These are phyloP conservation scores for Tolypocladium endophyticum DNA, from an alignment of 2,329 filamentous ascomycete genomes.

Conservation along the genomic window DNA sequence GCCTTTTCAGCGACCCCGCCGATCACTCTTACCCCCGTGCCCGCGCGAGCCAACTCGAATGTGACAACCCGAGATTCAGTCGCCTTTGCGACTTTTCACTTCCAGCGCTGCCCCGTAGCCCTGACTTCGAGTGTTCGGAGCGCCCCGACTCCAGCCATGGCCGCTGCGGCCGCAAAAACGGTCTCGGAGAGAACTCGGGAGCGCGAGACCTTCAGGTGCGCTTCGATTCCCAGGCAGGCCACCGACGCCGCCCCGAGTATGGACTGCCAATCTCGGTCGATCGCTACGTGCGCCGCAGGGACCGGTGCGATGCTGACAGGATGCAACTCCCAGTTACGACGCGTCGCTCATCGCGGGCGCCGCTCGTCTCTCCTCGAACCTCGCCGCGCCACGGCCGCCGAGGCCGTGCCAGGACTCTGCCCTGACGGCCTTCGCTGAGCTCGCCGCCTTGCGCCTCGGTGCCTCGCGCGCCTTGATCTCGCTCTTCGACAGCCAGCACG, in stretches of 20 bases:
- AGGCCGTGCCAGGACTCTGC: neutral
- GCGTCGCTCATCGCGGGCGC: neutral
- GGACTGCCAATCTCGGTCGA: neutral
- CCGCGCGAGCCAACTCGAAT: too few relatives aligned
- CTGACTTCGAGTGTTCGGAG: neutral
- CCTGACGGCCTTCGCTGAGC: neutral
- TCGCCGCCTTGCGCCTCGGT: neutral
- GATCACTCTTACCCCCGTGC: too few relatives aligned
- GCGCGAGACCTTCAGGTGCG: neutral
- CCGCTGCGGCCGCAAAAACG: neutral
- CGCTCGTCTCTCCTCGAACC: neutral
- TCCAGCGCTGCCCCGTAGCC: neutral
- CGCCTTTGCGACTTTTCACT: too few relatives aligned
- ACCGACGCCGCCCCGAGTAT: too few relatives aligned
- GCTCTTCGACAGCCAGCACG: neutral
- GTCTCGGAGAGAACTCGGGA: neutral
- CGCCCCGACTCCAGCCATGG: neutral
- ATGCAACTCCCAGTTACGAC: neutral
- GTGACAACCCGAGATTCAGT: too few relatives aligned
- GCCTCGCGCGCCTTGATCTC: neutral
- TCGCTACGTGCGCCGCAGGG: neutral
- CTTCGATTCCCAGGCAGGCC: neutral
- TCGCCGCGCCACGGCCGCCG: too few relatives aligned
- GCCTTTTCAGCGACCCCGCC: too few relatives aligned
- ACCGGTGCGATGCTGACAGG: neutral